A percentile compares a stretch with the other conserved stretches of the same genome.
Conservation (phyloP, 2,329 filamentous ascomycete species). For the Lasiodiplodia gonubiensis region DNA sequence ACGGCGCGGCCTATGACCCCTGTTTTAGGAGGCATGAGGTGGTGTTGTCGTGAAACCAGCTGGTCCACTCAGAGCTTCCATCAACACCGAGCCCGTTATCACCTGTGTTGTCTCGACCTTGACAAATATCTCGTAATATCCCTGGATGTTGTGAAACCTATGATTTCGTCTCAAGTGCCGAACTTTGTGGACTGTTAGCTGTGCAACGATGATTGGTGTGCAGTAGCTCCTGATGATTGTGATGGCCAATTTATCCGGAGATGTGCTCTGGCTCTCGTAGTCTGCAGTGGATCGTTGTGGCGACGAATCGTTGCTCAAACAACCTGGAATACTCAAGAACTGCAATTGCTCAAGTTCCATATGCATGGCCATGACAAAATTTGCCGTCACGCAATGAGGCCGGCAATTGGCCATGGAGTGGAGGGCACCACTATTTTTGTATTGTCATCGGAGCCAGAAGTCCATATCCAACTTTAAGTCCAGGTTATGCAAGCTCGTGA, state of each 20-base stretch:
- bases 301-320: not conserved
- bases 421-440: not conserved
- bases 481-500: not conserved
- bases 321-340: not conserved
- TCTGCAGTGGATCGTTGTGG: not conserved
- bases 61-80: not conserved
- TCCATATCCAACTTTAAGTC: not conserved
- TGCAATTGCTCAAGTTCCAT: not conserved
- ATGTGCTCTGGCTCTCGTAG: not conserved
- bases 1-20: not conserved
- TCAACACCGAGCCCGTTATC: not conserved
- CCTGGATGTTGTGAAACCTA: not conserved
- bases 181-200: not conserved
- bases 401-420: not conserved
- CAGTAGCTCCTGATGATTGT: not conserved
- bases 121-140: not conserved
- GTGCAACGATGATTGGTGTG: not conserved
- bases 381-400: not conserved
- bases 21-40: not conserved
- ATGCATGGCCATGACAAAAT: not conserved
- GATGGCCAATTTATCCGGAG: not conserved
- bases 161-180: not conserved
- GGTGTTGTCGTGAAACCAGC: slow-evolving; percentile 8
- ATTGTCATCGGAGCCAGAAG: not conserved
- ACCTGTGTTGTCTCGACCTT: not conserved